These are phyloP conservation scores for Heimioporus sp. DNA, from an alignment of 768 basidiomycete species.

Conservation along the genomic window DNA sequence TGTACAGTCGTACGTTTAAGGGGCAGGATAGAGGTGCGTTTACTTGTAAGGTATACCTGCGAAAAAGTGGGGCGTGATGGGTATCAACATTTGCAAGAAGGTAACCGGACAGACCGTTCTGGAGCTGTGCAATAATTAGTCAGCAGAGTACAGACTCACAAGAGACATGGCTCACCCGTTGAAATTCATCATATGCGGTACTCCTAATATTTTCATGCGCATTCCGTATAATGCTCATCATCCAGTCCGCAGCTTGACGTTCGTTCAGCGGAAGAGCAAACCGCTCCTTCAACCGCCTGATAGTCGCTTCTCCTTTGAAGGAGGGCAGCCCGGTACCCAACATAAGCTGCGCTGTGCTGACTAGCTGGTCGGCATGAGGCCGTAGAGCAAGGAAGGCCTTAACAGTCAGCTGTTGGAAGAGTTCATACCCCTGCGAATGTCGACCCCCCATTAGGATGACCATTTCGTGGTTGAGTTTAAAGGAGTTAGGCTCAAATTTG, in stretches of 20 bases:
- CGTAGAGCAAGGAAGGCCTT: conserved; percentile 97
- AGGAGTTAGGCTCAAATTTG: conserved; percentile 97
- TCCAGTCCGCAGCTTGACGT: conserved; percentile 89
- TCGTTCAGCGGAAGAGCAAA: conserved; percentile 84
- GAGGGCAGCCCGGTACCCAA: conserved; percentile 91
- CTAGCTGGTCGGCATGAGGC: conserved; percentile 89
- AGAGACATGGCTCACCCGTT: conserved; percentile 54
- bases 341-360: conserved; percentile 90
- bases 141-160: conserved; percentile 1
- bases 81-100: too few relatives aligned
- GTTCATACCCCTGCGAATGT: conserved; percentile 89
- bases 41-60: conserved; percentile 32
- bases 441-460: conserved; percentile 95
- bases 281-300: conserved; percentile 80
- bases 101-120: conserved; percentile 39
- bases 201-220: conserved; percentile 95
- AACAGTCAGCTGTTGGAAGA: conserved; percentile 91
- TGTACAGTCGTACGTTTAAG: neutral
- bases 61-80: conserved; percentile 1
- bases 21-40: neutral
- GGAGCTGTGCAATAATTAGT: conserved; percentile 35
- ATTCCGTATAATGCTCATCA: conserved; percentile 85
- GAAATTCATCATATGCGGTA: conserved; percentile 95
- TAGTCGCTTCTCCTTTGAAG: conserved; percentile 95
- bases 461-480: conserved; percentile 99